Evolutionary conservation across 2,329 filamentous ascomycete genomes (phyloP), one percentile per base, ranked within the genome.

Genomic region (Alternaria dauci): DNA sequence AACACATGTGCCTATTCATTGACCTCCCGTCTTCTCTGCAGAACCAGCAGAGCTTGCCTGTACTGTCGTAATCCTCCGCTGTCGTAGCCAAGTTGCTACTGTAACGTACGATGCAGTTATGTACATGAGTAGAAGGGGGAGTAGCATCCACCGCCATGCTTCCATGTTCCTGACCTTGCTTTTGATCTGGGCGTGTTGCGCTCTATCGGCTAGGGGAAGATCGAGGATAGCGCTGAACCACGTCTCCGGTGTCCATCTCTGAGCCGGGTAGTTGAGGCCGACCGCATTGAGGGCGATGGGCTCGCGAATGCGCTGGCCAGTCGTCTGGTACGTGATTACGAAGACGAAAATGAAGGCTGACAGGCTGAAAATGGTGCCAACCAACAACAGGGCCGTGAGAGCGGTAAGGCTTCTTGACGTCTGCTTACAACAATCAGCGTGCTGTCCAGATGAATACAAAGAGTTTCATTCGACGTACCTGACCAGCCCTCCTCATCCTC

Each of bases 81-180:
- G 72, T 57, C 59, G 65, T 34, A 68, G 32, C 62, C 69, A 62
- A 43, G 67, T 70, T 28, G 61, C 11, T 4, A 51, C 62, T 8
- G 71, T 58, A 14, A 72, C 51, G 36, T 56, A 55, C 41, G 71
- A 67, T 18, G 64, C 66, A n/a, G 64, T 28, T 28, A 69, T 44
- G 57, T 73, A 72, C 50, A 64, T 62, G 26, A 71, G 23, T 34
- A 76, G 68, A 41, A 76, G 71, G 9, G 72, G 71, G 26, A 76
- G 57, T 20, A 76, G 55, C 58, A 76, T 73, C 72, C 73, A 76
- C 34, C 70, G 67, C 74, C 74, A 76, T n/a, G 69, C 71, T 11
- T 68, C 68, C 71, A 76, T 76, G 41, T 63, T 69, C 20, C 59
- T 68, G 16, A 75, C 62, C 18, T 63, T 70, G 4, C 52, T 51